phyloP scores from a whole-genome alignment of 2,329 filamentous ascomycete species.

The Aspergillus luchuensis region DNA sequence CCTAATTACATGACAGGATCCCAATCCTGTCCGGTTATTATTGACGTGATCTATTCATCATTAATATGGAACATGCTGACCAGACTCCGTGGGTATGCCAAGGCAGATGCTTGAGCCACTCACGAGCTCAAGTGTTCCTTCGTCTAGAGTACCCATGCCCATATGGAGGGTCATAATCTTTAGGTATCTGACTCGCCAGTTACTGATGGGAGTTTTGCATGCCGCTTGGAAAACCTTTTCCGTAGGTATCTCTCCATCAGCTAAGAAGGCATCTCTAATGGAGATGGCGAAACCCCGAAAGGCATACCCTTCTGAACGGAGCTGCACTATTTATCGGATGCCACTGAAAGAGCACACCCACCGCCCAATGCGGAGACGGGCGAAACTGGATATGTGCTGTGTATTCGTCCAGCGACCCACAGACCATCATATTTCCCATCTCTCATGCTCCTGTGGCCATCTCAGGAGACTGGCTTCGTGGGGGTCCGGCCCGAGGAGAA shows the following conservation, averaged over 20 bases:
- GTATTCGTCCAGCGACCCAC: constrained; percentile 1
- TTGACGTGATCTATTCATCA: no score
- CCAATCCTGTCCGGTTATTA: no score
- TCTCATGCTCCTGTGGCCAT: not conserved
- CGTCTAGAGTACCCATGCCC: no score
- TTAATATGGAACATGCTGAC: no score
- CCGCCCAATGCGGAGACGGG: not conserved
- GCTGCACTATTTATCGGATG: not conserved
- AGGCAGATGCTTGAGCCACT: no score
- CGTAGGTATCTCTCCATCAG: not conserved
- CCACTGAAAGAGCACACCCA: not conserved
- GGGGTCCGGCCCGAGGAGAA: constrained; percentile 31
- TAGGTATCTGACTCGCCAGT: no score
- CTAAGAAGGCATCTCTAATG: not conserved
- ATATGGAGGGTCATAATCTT: no score
- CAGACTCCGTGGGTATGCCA: no score
- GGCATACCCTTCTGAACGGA: not conserved
- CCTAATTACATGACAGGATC: no score
- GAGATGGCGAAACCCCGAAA: not conserved
- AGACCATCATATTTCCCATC: not conserved
- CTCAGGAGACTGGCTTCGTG: constrained; percentile 11
- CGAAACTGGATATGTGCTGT: not conserved
- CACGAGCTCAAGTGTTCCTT: no score
- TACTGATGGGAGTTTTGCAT: no score
- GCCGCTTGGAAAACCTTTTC: no score